Conservation (phyloP, 805 yeast species). For the Kuraishia ogatae region DNA sequence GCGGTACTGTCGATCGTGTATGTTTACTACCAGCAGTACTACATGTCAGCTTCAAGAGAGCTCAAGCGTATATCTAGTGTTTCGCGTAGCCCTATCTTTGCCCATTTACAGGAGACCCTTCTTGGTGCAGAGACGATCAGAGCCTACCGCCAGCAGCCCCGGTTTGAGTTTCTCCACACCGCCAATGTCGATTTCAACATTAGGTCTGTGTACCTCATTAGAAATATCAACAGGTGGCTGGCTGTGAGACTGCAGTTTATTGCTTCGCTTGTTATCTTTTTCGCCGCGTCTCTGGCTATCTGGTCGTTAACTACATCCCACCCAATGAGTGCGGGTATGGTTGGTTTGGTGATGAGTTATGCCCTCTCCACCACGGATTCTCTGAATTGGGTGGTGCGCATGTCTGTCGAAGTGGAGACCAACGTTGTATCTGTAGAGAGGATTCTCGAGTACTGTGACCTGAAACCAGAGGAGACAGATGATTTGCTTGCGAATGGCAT, state of each 20-base stretch:
- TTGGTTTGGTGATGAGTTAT: conserved; percentile 59
- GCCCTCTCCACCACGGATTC: conserved; percentile 48
- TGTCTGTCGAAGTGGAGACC: conserved; percentile 55
- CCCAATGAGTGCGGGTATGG: conserved; percentile 48
- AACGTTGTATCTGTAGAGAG: conserved; percentile 83
- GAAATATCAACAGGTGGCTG: conserved; percentile 59
- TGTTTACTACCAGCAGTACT: conserved; percentile 61
- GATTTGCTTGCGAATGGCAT: conserved; percentile 33
- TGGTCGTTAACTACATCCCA: conserved; percentile 26
- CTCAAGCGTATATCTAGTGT: conserved; percentile 64
- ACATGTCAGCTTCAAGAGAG: conserved; percentile 66
- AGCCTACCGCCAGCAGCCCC: conserved; percentile 59
- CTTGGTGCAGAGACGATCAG: conserved; percentile 71
- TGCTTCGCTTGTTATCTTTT: conserved; percentile 46
- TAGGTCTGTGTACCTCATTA: conserved; percentile 37
- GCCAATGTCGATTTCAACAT: conserved; percentile 40
- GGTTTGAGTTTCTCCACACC: conserved; percentile 52
- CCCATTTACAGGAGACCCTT: conserved; percentile 76
- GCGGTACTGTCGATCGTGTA: conserved; percentile 45
- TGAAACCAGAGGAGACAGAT: conserved; percentile 68
- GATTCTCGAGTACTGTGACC: conserved; percentile 75
- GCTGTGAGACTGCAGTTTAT: conserved; percentile 52
- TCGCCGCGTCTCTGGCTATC: conserved; percentile 39
- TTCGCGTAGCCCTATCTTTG: conserved; percentile 69
- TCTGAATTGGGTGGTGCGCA: conserved; percentile 48